Evolutionary conservation across 352 stramenopile species (phyloP).

Genomic region (Globisporangium viniferum): DNA sequence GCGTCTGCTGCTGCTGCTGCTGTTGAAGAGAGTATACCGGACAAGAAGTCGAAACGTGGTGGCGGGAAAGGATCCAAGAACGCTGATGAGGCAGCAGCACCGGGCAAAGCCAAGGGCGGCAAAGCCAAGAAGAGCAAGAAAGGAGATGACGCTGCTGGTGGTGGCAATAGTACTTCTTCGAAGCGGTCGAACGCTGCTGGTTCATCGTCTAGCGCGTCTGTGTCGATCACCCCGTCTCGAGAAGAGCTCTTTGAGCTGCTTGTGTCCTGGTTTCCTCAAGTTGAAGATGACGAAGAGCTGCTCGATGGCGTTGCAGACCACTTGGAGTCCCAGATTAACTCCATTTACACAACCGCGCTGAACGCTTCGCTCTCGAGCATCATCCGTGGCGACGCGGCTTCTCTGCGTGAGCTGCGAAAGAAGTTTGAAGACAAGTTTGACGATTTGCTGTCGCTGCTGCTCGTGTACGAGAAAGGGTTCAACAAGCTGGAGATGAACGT

Average conservation of each 20-base stretch:
- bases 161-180: neutral
- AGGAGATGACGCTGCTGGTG: constrained; percentile 19
- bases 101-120: constrained; percentile 32
- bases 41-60: constrained; percentile 45
- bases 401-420: constrained; percentile 61
- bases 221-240: constrained; percentile 47
- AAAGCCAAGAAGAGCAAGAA: constrained; percentile 51
- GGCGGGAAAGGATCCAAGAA: constrained; percentile 32
- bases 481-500: constrained; percentile 67
- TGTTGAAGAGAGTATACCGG: constrained; percentile 16
- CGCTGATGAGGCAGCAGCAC: constrained; percentile 19
- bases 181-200: constrained; percentile 1
- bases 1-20: constrained; percentile 8
- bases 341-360: constrained; percentile 52
- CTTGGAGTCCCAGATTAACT: constrained; percentile 37
- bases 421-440: constrained; percentile 80
- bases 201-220: neutral
- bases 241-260: constrained; percentile 50
- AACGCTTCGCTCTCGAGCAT: constrained; percentile 56
- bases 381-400: constrained; percentile 68
- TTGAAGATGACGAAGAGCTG: constrained; percentile 75
- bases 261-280: constrained; percentile 35
- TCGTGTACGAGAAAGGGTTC: constrained; percentile 60
- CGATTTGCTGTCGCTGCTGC: constrained; percentile 43
- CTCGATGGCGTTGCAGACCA: constrained; percentile 45